Evolutionary conservation across 257 asterid genomes (phyloP).

Genomic region (Primulina tabacum): DNA sequence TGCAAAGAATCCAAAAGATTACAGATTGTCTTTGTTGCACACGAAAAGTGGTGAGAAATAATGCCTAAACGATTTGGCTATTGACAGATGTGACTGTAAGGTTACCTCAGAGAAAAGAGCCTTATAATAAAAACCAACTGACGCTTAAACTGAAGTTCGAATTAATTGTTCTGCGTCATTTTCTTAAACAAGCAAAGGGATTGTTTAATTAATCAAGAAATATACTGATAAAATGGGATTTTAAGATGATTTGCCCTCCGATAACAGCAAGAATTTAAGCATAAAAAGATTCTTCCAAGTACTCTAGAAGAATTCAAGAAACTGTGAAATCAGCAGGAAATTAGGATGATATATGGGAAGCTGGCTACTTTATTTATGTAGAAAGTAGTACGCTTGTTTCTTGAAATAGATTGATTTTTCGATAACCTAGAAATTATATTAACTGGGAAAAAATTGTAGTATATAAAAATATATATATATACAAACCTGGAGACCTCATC

Average conservation of each 20-base stretch:
- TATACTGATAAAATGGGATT: too few relatives aligned
- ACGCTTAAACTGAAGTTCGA: slow-evolving; percentile 30
- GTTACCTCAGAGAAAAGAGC: slow-evolving; percentile 1
- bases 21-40: slow-evolving; percentile 2
- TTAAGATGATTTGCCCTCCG: background rate
- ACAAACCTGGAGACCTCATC: slow-evolving; percentile 89
- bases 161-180: background rate
- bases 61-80: slow-evolving; percentile 1
- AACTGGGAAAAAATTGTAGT: background rate
- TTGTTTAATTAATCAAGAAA: too few relatives aligned
- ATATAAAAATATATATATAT: background rate
- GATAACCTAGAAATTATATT: slow-evolving; percentile 26
- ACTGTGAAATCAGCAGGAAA: too few relatives aligned
- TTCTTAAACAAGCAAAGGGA: background rate
- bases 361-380: background rate
- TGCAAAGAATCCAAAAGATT: slow-evolving; percentile 13
- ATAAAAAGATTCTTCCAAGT: background rate
- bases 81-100: slow-evolving; percentile 4
- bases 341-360: background rate
- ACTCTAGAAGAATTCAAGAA: background rate
- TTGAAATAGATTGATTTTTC: background rate
- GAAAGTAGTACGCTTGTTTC: slow-evolving; percentile 4
- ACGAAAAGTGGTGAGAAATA: slow-evolving; percentile 18
- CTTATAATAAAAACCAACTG: slow-evolving; percentile 18
- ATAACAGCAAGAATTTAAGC: background rate